Percentiles rank a stretch among this genome's conserved stretches.
phyloP scores from a whole-genome alignment of 495 filamentous ascomycete species.

The Aspergillus diversus region DNA sequence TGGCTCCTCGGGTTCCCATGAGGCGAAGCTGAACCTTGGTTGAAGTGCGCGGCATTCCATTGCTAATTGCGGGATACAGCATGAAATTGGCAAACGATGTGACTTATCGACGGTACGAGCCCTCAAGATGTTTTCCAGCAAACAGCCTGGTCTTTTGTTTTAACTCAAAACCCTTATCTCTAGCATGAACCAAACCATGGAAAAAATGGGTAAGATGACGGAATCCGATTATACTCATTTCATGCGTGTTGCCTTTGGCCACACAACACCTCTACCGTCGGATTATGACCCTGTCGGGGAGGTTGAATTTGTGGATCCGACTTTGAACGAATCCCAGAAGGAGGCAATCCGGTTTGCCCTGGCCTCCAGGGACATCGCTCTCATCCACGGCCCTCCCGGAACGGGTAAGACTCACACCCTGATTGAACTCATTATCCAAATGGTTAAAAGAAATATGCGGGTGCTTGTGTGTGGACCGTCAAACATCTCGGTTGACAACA shows the following conservation, averaged over 20 bases:
- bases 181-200: constrained; percentile 91
- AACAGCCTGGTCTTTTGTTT: neutral
- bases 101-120: constrained; percentile 73
- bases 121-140: neutral
- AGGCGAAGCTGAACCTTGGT: neutral
- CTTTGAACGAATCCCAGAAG: constrained; percentile 87
- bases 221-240: constrained; percentile 73
- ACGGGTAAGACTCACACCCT: constrained; percentile 98
- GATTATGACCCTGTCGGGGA: constrained; percentile 60
- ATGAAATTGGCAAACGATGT: constrained; percentile 97
- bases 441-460: constrained; percentile 69
- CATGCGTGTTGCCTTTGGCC: constrained; percentile 81
- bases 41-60: neutral
- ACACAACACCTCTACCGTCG: constrained; percentile 41
- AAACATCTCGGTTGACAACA: constrained; percentile 98
- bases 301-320: constrained; percentile 76
- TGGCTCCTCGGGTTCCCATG: neutral
- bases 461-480: constrained; percentile 93
- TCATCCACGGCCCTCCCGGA: constrained; percentile 95
- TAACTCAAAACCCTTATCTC: constrained; percentile 3
- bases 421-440: constrained; percentile 90
- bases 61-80: constrained; percentile 37
- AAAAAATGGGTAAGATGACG: constrained; percentile 70
- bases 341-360: constrained; percentile 89
- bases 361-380: constrained; percentile 77